A percentile compares a stretch with the other conserved stretches of the same genome.
phyloP scores from a whole-genome alignment of 257 asterid species.

The Buddleja alternifolia region DNA sequence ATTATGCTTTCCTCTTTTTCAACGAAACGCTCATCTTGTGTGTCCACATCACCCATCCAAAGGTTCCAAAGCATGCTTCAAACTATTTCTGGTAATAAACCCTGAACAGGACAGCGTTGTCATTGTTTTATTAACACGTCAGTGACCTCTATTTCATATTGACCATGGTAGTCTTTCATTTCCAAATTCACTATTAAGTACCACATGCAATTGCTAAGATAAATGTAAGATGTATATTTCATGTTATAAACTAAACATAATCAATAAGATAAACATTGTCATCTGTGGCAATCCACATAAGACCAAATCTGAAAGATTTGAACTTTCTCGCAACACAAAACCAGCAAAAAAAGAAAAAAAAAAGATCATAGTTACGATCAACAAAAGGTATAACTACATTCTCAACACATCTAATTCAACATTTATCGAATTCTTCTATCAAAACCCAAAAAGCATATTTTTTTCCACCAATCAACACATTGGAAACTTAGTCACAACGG shows the following conservation, averaged over 20 bases:
- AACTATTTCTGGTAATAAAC: neutral
- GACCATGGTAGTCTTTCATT: neutral
- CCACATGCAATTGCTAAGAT: neutral
- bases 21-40: neutral
- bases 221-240: neutral
- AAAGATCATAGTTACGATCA: neutral
- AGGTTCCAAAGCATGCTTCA: neutral
- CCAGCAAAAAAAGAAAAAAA: neutral
- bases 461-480: neutral
- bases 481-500: neutral
- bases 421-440: neutral
- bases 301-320: conserved; percentile 1
- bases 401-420: neutral
- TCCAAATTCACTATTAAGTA: neutral
- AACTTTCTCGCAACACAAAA: conserved; percentile 6
- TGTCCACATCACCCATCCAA: neutral
- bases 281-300: neutral
- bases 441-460: neutral
- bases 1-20: neutral
- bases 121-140: neutral
- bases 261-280: neutral
- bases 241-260: neutral
- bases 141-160: neutral
- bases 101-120: neutral
- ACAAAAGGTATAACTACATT: neutral